phyloP scores from a whole-genome alignment of 169 alveolate genomes.

The Eimeria necatrix region DNA sequence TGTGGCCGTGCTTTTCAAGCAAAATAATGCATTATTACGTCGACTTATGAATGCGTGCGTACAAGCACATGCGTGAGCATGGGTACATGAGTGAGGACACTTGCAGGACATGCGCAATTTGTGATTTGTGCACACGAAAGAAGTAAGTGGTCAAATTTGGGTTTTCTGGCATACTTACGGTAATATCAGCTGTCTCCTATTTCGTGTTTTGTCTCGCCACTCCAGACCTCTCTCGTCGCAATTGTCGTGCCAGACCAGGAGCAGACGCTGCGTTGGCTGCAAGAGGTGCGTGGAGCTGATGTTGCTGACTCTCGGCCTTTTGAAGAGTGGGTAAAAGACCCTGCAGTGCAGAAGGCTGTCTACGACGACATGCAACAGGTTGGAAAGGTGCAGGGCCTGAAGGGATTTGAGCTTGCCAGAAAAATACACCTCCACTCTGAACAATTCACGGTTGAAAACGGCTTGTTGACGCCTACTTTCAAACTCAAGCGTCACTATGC shows the following conservation, averaged over 20 bases:
- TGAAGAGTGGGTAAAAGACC: constrained; percentile 22
- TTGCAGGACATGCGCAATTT: too few relatives aligned
- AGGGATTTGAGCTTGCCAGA: constrained; percentile 78
- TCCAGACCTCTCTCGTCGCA: constrained; percentile 77
- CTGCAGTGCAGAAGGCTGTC: constrained; percentile 68
- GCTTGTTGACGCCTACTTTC: constrained; percentile 82
- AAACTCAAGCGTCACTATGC: constrained; percentile 81
- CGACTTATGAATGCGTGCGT: too few relatives aligned
- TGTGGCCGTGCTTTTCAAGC: too few relatives aligned
- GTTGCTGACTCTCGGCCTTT: constrained; percentile 3
- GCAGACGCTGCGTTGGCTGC: constrained; percentile 72
- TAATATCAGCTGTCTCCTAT: too few relatives aligned
- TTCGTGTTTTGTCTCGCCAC: too few relatives aligned
- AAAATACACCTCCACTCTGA: constrained; percentile 64
- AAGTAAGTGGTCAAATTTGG: too few relatives aligned
- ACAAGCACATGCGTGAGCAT: too few relatives aligned
- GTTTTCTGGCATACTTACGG: too few relatives aligned
- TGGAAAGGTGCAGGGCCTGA: constrained; percentile 70
- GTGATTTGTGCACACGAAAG: too few relatives aligned
- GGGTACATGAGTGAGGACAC: too few relatives aligned
- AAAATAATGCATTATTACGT: too few relatives aligned
- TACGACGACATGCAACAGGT: constrained; percentile 73
- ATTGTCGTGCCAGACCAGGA: constrained; percentile 77
- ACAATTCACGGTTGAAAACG: constrained; percentile 83
- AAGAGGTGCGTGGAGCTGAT: not conserved